phyloP scores from a whole-genome alignment of 2,329 filamentous ascomycete genomes.

The Chaetomiaceae sp. region DNA sequence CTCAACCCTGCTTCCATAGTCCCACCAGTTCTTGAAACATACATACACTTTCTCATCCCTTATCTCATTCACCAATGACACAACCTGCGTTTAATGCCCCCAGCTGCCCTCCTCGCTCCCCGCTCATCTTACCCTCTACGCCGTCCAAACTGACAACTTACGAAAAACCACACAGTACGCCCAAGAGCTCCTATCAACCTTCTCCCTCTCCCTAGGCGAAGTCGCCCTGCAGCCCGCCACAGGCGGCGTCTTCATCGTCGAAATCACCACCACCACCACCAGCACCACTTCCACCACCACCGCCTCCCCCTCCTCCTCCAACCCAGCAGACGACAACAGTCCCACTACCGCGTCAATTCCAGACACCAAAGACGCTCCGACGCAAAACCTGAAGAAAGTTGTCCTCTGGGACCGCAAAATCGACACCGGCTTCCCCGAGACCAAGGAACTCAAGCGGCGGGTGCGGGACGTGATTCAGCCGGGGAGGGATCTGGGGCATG shows the following conservation, averaged over 20 bases:
- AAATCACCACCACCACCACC: slow-evolving; percentile 46
- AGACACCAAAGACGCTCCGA: no score
- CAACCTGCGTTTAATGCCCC: no score
- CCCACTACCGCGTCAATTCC: no score
- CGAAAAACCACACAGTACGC: slow-evolving; percentile 65
- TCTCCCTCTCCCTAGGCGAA: slow-evolving; percentile 77
- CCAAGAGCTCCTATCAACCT: slow-evolving; percentile 93
- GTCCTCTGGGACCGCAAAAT: slow-evolving; percentile 82
- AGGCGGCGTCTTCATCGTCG: slow-evolving; percentile 77
- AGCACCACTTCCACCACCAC: neutral
- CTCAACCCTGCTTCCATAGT: neutral
- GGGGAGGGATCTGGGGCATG: slow-evolving; percentile 72
- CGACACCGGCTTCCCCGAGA: slow-evolving; percentile 90
- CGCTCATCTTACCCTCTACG: neutral
- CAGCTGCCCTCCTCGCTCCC: neutral
- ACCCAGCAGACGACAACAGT: neutral
- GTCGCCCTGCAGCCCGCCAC: slow-evolving; percentile 81
- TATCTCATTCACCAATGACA: neutral
- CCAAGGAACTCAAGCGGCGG: slow-evolving; percentile 81
- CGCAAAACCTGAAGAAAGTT: slow-evolving; percentile 4
- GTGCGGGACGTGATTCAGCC: slow-evolving; percentile 82
- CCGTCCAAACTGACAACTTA: neutral
- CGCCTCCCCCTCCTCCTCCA: neutral
- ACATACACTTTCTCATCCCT: neutral
- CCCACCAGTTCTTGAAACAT: no score